phyloP scores from a whole-genome alignment of 495 filamentous ascomycete species.

The Cercophora samala region DNA sequence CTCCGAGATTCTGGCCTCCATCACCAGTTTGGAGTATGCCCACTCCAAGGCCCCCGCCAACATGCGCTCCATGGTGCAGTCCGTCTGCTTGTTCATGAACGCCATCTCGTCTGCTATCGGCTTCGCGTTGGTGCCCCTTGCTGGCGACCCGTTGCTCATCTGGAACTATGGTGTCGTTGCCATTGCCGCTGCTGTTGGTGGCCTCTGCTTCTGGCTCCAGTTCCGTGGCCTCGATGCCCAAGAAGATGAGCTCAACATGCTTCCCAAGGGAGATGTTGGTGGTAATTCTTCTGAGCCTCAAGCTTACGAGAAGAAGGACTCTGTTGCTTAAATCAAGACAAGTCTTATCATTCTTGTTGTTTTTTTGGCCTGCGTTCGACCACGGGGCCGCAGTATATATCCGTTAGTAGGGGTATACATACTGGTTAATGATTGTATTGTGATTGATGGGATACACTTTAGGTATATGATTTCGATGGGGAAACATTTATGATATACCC shows the following conservation, averaged over 20 bases:
- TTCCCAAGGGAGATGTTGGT: slow-evolving; percentile 30
- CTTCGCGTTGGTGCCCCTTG: slow-evolving; percentile 61
- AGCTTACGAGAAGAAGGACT: slow-evolving; percentile 2
- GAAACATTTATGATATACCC: neutral
- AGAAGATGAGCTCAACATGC: slow-evolving; percentile 64
- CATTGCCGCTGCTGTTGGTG: slow-evolving; percentile 58
- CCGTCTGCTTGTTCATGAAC: slow-evolving; percentile 64
- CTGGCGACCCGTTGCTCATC: slow-evolving; percentile 64
- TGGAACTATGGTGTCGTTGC: slow-evolving; percentile 63
- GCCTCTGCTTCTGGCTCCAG: slow-evolving; percentile 58
- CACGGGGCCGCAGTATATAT: neutral
- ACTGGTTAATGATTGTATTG: neutral
- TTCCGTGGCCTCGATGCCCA: slow-evolving; percentile 57
- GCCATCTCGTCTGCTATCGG: slow-evolving; percentile 67
- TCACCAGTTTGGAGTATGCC: slow-evolving; percentile 65
- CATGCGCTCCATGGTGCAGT: slow-evolving; percentile 71
- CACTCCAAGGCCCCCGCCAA: slow-evolving; percentile 76
- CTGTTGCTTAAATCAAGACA: neutral
- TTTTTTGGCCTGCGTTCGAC: neutral
- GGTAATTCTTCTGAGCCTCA: slow-evolving; percentile 1
- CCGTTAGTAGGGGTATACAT: neutral
- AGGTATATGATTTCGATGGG: neutral
- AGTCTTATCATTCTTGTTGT: neutral
- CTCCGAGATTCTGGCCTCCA: slow-evolving; percentile 70
- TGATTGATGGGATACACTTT: neutral